Base-by-base conservation (phyloP, 1,284 basidiomycete genomes). In the Wolfiporia cocos region DNA sequence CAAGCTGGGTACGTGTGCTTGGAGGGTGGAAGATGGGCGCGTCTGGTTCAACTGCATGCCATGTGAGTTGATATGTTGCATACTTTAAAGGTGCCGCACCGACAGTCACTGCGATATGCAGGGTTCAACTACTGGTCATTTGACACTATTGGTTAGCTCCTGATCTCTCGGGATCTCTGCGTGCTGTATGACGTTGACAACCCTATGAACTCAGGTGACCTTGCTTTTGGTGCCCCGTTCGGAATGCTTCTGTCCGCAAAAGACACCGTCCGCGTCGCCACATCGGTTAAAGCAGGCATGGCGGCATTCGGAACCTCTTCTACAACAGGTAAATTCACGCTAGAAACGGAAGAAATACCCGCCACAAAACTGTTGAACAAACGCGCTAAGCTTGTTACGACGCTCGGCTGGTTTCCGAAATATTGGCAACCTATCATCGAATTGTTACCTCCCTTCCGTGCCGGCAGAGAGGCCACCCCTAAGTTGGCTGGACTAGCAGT, bases 121-220 rank as follows among this genome's bases (percentile, higher is more conserved):
- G 67, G 65, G 67, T 58, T 70, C 48, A 71, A 73, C 55, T 73
- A 64, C 44, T 60, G 70, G 29, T 65, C 71, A 14, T 38, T 34
- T 17, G 40, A 46, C 22, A 43, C 26, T 17, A 47, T 47, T 22
- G 41, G 45, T 43, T n/a, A n/a, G n/a, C n/a, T n/a, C n/a, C n/a
- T n/a, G n/a, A n/a, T n/a, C n/a, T n/a, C n/a, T n/a, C n/a, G n/a
- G n/a, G n/a, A n/a, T n/a, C 15, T 37, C 12, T 2, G 18, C 18
- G 21, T 15, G 7, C n/a, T 19, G 5, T 6, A 22, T 10, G n/a
- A 21, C 12, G 9, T 9, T 31, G n/a, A 4, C 18, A 15, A n/a
- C 10, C 38, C 31, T 9, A 19, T n/a, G 4, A 12, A 18, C 9
- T 59, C 68, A 30, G 67, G 66, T 3, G 66, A 68, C 41, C 54